These are phyloP conservation scores for Cyphellophora europaea DNA, from an alignment of 2,329 filamentous ascomycete species.

Conservation along the genomic window DNA sequence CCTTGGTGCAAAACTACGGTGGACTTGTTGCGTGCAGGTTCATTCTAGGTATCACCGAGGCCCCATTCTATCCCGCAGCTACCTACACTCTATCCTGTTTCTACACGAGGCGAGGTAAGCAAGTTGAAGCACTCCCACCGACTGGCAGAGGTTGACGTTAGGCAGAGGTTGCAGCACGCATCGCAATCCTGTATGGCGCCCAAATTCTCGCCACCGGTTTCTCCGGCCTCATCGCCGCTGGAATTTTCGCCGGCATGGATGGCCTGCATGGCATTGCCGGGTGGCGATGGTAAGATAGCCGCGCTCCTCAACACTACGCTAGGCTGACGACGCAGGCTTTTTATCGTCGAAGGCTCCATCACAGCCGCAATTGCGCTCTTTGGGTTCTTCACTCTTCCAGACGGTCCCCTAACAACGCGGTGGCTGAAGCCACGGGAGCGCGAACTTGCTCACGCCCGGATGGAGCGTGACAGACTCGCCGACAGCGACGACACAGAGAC, in stretches of 20 bases:
- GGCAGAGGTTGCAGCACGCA: slow-evolving; percentile 43
- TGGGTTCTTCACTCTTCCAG: slow-evolving; percentile 32
- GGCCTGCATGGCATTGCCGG: slow-evolving; percentile 44
- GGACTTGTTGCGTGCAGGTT: slow-evolving; percentile 32
- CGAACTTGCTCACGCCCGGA: slow-evolving; percentile 33
- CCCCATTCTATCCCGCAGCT: slow-evolving; percentile 51
- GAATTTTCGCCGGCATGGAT: slow-evolving; percentile 51
- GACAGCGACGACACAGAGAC: slow-evolving; percentile 27
- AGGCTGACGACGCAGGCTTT: too few relatives aligned
- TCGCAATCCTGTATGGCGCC: slow-evolving; percentile 50
- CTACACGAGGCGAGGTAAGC: slow-evolving; percentile 56
- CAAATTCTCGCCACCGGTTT: slow-evolving; percentile 54
- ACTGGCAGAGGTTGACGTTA: too few relatives aligned
- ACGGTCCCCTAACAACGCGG: slow-evolving; percentile 31
- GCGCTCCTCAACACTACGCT: too few relatives aligned
- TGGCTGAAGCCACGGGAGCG: slow-evolving; percentile 22
- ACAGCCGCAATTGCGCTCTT: slow-evolving; percentile 33
- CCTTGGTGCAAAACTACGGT: slow-evolving; percentile 29
- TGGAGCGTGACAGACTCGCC: slow-evolving; percentile 36
- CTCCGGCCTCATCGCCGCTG: slow-evolving; percentile 49
- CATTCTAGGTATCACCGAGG: slow-evolving; percentile 29
- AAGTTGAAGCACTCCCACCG: slow-evolving; percentile 43
- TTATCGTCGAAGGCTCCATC: slow-evolving; percentile 46
- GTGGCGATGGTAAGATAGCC: slow-evolving; percentile 57
- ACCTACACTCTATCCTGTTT: slow-evolving; percentile 57